Percentiles rank a stretch among this genome's conserved stretches.
Evolutionary conservation across 1,139 yeast genomes (phyloP).

Genomic region (Geotrichum citri-aurantii): DNA sequence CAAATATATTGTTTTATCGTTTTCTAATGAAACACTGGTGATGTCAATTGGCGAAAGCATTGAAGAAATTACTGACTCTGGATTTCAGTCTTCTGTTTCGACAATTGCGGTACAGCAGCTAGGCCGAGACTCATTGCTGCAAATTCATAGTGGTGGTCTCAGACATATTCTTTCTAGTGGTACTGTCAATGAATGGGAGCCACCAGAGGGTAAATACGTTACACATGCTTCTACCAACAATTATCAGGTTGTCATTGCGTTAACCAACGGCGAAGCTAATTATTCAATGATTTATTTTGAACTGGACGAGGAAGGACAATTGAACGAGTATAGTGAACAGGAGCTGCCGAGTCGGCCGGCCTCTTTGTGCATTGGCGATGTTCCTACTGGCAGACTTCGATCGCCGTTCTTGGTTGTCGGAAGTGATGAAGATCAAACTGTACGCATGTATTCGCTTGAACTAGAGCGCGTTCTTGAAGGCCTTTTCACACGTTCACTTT

Average conservation of each 20-base stretch:
- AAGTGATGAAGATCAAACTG: slow-evolving; percentile 55
- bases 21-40: slow-evolving; percentile 63
- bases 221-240: slow-evolving; percentile 55
- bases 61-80: slow-evolving; percentile 67
- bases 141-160: slow-evolving; percentile 69
- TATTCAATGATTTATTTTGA: slow-evolving; percentile 80
- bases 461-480: slow-evolving; percentile 58
- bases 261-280: slow-evolving; percentile 45
- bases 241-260: slow-evolving; percentile 61
- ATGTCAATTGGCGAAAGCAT: slow-evolving; percentile 74
- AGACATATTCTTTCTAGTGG: slow-evolving; percentile 48
- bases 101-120: slow-evolving; percentile 70
- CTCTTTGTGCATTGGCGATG: slow-evolving; percentile 52
- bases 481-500: slow-evolving; percentile 61
- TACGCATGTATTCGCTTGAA: slow-evolving; percentile 64
- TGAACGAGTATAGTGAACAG: slow-evolving; percentile 64
- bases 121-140: slow-evolving; percentile 60
- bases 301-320: slow-evolving; percentile 55
- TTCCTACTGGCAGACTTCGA: slow-evolving; percentile 44
- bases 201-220: slow-evolving; percentile 73
- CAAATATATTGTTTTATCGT: slow-evolving; percentile 62
- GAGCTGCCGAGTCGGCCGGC: slow-evolving; percentile 50
- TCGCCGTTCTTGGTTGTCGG: slow-evolving; percentile 65
- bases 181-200: slow-evolving; percentile 62
- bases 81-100: slow-evolving; percentile 49